Evolutionary conservation across 75 land plant genomes (phyloP).

Genomic region (Chamaecyparis obtusa): DNA sequence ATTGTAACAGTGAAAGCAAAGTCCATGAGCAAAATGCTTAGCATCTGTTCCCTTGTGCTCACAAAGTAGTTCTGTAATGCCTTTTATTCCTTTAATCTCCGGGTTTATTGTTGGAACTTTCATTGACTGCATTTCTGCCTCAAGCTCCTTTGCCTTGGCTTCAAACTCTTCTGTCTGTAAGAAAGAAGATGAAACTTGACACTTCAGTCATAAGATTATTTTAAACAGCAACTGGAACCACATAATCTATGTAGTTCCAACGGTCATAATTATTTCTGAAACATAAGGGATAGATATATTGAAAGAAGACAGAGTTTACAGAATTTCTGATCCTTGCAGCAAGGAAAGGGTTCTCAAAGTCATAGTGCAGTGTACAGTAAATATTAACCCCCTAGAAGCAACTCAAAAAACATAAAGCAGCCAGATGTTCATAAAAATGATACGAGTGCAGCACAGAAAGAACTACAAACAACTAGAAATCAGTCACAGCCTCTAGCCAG

Average conservation of each 20-base stretch:
- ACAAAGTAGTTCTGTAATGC: constrained; percentile 61
- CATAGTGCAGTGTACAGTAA: too few relatives aligned
- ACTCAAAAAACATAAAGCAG: too few relatives aligned
- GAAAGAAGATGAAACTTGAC: neutral
- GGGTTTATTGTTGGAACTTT: constrained; percentile 8
- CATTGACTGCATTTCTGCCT: constrained; percentile 20
- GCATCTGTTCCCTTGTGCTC: constrained; percentile 61
- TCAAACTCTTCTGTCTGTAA: constrained; percentile 72
- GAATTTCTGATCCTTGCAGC: too few relatives aligned
- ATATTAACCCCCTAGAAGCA: too few relatives aligned
- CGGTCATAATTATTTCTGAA: neutral
- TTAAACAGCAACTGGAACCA: neutral
- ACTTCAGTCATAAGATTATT: neutral
- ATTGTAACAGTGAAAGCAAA: constrained; percentile 72
- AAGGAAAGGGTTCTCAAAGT: too few relatives aligned
- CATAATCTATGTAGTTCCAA: neutral
- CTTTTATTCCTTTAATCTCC: constrained; percentile 23
- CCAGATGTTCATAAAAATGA: too few relatives aligned
- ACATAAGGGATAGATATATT: too few relatives aligned
- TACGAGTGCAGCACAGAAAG: too few relatives aligned
- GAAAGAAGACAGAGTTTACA: too few relatives aligned
- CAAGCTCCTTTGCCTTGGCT: constrained; percentile 61
- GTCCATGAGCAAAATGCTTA: constrained; percentile 78
- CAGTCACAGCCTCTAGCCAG: too few relatives aligned
- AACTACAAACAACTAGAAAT: too few relatives aligned